Conservation (phyloP, 768 basidiomycete species). For the Panaeolus cyanescens region DNA sequence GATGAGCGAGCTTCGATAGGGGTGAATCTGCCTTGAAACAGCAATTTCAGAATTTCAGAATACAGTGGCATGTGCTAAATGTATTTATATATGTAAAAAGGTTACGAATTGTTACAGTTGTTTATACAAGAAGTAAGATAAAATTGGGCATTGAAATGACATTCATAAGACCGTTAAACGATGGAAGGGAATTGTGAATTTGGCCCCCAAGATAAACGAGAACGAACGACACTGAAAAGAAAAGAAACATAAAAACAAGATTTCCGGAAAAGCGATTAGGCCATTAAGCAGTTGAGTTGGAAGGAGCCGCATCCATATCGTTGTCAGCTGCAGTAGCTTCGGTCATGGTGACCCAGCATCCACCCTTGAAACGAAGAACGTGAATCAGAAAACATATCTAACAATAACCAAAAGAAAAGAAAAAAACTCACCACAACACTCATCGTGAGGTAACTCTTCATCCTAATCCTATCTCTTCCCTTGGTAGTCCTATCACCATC, state of each 20-base stretch:
- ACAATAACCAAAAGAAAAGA: not conserved
- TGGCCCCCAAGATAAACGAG: no score
- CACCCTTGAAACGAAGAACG: conserved; percentile 17
- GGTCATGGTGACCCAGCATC: conserved; percentile 28
- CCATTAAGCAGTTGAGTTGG: not conserved
- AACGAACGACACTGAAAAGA: no score
- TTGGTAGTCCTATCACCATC: conserved; percentile 30
- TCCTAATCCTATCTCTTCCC: conserved; percentile 46
- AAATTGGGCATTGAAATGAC: not conserved
- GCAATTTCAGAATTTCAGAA: not conserved
- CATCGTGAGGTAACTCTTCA: conserved; percentile 55
- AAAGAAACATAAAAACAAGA: no score
- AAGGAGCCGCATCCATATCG: not conserved
- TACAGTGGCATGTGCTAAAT: not conserved
- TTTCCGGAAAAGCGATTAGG: no score
- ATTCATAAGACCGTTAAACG: not conserved
- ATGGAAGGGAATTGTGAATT: not conserved
- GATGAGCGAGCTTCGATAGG: not conserved
- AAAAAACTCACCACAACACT: conserved; percentile 25
- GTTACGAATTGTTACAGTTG: not conserved
- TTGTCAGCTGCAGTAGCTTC: conserved; percentile 14
- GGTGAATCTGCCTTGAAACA: no score
- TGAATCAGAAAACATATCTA: not conserved
- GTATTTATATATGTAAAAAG: not conserved
- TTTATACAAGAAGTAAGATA: not conserved